Percentiles rank a stretch among this genome's conserved stretches.
Evolutionary conservation across 2,329 filamentous ascomycete genomes (phyloP).

Genomic region (Beauveria medogensis): DNA sequence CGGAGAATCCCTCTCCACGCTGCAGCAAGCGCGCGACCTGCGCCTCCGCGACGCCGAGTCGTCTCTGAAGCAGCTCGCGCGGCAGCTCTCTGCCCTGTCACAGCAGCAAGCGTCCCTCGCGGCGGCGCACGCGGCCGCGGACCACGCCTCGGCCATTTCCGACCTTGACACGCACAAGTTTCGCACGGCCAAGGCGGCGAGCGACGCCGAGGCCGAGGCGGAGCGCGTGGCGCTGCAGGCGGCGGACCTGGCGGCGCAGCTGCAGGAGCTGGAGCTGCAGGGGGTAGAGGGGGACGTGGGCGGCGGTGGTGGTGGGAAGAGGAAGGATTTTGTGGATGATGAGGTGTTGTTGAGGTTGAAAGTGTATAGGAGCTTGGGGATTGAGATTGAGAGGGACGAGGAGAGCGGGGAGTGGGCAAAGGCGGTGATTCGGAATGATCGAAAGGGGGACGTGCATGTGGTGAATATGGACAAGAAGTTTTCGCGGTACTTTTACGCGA

Average conservation of each 20-base stretch:
- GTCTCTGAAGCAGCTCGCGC: conserved; percentile 62
- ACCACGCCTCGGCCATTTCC: conserved; percentile 77
- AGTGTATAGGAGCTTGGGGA: conserved; percentile 83
- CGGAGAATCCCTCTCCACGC: conserved; percentile 70
- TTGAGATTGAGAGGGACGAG: conserved; percentile 76
- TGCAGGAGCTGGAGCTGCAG: conserved; percentile 80
- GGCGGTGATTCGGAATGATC: conserved; percentile 75
- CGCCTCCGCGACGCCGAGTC: conserved; percentile 64
- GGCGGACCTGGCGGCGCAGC: conserved; percentile 62
- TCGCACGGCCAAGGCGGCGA: conserved; percentile 82
- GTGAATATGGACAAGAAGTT: conserved; percentile 92
- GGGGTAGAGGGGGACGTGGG: conserved; percentile 54
- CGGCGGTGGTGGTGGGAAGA: conserved; percentile 36
- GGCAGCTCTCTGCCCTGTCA: conserved; percentile 65
- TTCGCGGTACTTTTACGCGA: conserved; percentile 84
- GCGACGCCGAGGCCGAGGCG: conserved; percentile 87
- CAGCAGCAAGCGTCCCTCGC: conserved; percentile 72
- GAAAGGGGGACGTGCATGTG: conserved; percentile 87
- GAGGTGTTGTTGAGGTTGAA: conserved; percentile 70
- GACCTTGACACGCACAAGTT: conserved; percentile 91
- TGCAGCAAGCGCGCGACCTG: conserved; percentile 76
- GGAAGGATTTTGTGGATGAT: conserved; percentile 46
- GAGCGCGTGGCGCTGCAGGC: conserved; percentile 78
- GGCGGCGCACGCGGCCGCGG: conserved; percentile 63
- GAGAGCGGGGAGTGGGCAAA: conserved; percentile 70